Conservation (phyloP, 1,284 basidiomycete genomes). For the Wolfiporia cocos region DNA sequence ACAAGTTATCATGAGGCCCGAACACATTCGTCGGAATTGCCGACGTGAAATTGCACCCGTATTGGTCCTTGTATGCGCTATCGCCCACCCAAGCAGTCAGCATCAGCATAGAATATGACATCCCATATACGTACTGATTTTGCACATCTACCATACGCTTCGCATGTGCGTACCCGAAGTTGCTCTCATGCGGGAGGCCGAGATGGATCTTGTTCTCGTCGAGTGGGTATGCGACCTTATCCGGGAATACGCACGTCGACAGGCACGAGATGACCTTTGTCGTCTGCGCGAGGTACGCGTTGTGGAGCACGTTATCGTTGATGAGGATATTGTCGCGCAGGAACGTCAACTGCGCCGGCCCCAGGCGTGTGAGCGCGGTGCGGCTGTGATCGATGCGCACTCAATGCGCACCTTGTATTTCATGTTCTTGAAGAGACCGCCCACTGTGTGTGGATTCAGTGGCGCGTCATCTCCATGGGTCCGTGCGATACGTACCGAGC, state of each 20-base stretch:
- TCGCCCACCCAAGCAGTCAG: not conserved
- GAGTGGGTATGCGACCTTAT: constrained; percentile 81
- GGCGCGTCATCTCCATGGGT: not conserved
- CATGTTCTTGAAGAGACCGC: constrained; percentile 90
- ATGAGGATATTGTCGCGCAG: constrained; percentile 86
- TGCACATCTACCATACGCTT: constrained; percentile 90
- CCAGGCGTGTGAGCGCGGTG: not conserved
- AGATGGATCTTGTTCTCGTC: constrained; percentile 85
- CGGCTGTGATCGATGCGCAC: constrained; percentile 8
- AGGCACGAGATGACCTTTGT: constrained; percentile 81
- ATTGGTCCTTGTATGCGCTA: constrained; percentile 89
- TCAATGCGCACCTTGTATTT: constrained; percentile 62
- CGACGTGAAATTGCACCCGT: constrained; percentile 84
- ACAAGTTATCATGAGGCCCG: constrained; percentile 82
- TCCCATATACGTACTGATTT: constrained; percentile 80
- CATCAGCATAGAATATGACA: not conserved
- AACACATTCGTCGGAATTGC: constrained; percentile 93
- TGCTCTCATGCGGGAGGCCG: constrained; percentile 83
- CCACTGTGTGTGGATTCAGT: constrained; percentile 47
- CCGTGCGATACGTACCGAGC: constrained; percentile 47
- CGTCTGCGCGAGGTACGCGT: constrained; percentile 55
- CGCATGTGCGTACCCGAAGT: constrained; percentile 90
- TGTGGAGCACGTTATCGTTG: constrained; percentile 84
- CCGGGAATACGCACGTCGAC: constrained; percentile 88
- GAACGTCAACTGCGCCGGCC: constrained; percentile 60